Evolutionary conservation across 2,329 filamentous ascomycete genomes (phyloP), one percentile per base, ranked within the genome.

Genomic region (Aspergillus calidoustus): DNA sequence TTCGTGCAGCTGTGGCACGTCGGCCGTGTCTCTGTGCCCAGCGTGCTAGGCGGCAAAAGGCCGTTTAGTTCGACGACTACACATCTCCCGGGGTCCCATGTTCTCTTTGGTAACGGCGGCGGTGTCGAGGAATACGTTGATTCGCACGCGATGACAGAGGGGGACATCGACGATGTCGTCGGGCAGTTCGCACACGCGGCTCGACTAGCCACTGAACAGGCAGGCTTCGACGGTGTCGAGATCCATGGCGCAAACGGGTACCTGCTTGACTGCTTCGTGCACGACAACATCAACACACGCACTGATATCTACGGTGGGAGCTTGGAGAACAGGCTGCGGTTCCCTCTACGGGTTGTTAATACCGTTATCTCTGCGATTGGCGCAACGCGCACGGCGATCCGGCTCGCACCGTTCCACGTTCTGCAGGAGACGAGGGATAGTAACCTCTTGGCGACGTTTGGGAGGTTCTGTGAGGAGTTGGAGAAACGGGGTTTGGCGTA

Each of bases 171-270:
- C 17, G 48, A 50, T 22, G 48, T 30, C 17, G 48, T 50, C 15
- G 48, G 8, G 15, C 48, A 50, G n/a, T 50, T 50, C 28, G 48
- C 48, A 7, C 38, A 41, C 19, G 51, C 51, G 22, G 51, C 51
- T 2, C 19, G 17, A 25, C 51, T 54, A 3, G 51, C 51, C 5
- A 9, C 43, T 7, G 51, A 43, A 44, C 11, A 43, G 6, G 51
- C 51, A 1, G 51, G 51, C 1, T 54, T 54, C 22, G 51, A 54
- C 51, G 51, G 51, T 6, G 51, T 54, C 51, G 51, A 54, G 34
- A 54, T 54, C 51, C 51, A 54, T 19, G 51, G 51, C 17, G 51
- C 31, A 2, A 54, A 54, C 5, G 51, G 51, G 11, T 54, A 54
- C 15, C n/a, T 54, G 17, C 51, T 54, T 9, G 51, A 54, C 22